Evolutionary conservation across 2,329 filamentous ascomycete species (phyloP).

Genomic region (Xylariaceae sp.): DNA sequence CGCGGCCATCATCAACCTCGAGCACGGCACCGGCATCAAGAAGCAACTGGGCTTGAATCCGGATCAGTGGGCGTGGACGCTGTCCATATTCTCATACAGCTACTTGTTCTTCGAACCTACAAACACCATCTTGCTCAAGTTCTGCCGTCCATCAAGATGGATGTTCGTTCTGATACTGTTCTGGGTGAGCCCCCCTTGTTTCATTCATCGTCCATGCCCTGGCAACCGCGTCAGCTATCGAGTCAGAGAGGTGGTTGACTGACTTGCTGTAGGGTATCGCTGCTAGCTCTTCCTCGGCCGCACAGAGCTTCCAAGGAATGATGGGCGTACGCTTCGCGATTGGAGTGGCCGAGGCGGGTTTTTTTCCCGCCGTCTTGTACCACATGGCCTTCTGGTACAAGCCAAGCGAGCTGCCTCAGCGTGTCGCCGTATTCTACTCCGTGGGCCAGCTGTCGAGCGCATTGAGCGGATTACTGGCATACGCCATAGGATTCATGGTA

Average conservation of each 20-base stretch:
- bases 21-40: conserved; percentile 31
- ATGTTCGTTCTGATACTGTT: conserved; percentile 28
- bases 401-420: conserved; percentile 25
- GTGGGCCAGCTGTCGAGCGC: conserved; percentile 27
- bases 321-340: conserved; percentile 31
- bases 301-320: conserved; percentile 27
- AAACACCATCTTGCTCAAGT: conserved; percentile 30
- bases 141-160: conserved; percentile 26
- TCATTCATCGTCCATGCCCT: not conserved
- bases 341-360: conserved; percentile 28
- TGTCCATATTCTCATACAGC: conserved; percentile 33
- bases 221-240: not conserved
- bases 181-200: conserved; percentile 15
- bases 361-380: conserved; percentile 28
- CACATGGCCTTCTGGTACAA: conserved; percentile 34
- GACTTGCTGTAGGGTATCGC: conserved; percentile 20
- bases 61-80: conserved; percentile 30
- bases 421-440: conserved; percentile 31
- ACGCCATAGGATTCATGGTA: conserved; percentile 29
- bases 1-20: conserved; percentile 33
- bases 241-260: not conserved
- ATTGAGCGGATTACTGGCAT: conserved; percentile 28
- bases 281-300: conserved; percentile 27
- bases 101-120: conserved; percentile 31
- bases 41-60: conserved; percentile 26